Evolutionary conservation across 768 basidiomycete genomes (phyloP).

Genomic region (Rhizopogon sp.): DNA sequence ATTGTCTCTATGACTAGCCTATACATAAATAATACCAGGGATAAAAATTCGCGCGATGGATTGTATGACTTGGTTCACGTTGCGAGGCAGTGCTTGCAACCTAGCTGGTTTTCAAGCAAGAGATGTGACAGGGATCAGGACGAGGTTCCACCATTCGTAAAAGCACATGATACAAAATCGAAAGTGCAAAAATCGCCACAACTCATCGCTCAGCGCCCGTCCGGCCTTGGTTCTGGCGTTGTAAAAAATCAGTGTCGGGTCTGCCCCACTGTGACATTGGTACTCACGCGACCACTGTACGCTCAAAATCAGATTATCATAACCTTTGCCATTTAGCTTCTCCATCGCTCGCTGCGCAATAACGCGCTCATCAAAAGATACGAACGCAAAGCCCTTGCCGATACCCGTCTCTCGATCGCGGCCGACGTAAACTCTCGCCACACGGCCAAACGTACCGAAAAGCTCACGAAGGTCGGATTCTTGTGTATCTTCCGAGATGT

Average conservation of each 20-base stretch:
- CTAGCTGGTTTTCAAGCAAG: background rate
- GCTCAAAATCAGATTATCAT: constrained; percentile 83
- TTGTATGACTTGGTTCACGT: too few relatives aligned
- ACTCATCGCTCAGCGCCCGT: constrained; percentile 26
- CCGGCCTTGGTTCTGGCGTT: constrained; percentile 38
- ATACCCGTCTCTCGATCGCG: constrained; percentile 91
- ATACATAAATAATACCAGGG: too few relatives aligned
- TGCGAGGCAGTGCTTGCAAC: too few relatives aligned
- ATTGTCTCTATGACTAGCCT: too few relatives aligned
- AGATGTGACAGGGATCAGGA: background rate
- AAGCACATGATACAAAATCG: background rate
- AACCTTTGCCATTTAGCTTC: constrained; percentile 88
- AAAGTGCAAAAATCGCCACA: background rate
- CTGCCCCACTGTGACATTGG: background rate
- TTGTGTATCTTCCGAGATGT: constrained; percentile 91
- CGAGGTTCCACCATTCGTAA: background rate
- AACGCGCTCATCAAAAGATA: constrained; percentile 83
- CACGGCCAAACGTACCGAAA: constrained; percentile 80
- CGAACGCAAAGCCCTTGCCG: constrained; percentile 96
- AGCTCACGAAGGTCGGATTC: constrained; percentile 92
- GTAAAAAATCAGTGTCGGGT: background rate
- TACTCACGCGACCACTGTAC: constrained; percentile 63
- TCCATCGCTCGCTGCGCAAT: constrained; percentile 85
- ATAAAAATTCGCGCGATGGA: too few relatives aligned
- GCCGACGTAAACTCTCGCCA: constrained; percentile 90